Percentiles rank a stretch among this genome's conserved stretches.
Conservation (phyloP, 345 rosid species). For the Hypericum perforatum region DNA sequence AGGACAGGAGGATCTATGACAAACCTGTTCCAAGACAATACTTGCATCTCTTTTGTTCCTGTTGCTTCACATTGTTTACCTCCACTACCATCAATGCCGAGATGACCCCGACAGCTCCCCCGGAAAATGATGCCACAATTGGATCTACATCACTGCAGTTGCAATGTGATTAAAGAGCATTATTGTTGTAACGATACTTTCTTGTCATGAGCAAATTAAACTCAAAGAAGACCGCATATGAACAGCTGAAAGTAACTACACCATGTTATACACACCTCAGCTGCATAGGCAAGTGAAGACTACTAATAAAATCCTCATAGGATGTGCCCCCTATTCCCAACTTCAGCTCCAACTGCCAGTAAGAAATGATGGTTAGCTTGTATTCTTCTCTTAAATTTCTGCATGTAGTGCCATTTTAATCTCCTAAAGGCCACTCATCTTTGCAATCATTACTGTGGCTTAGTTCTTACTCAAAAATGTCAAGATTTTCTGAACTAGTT, state of each 20-base stretch:
- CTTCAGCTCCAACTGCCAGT: constrained; percentile 73
- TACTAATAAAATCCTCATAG: constrained; percentile 71
- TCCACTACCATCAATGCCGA: constrained; percentile 97
- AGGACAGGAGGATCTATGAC: not conserved
- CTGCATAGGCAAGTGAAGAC: constrained; percentile 78
- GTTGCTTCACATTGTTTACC: constrained; percentile 90
- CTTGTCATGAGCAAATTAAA: not conserved
- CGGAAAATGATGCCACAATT: constrained; percentile 94
- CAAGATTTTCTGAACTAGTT: too few species aligned
- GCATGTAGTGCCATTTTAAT: too few species aligned
- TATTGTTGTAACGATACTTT: not conserved
- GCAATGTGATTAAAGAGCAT: constrained; percentile 12
- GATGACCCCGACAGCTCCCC: constrained; percentile 96
- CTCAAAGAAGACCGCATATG: not conserved
- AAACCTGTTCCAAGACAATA: constrained; percentile 96
- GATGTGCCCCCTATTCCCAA: constrained; percentile 92
- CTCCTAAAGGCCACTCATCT: too few species aligned
- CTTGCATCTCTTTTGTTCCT: constrained; percentile 94
- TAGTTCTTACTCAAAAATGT: too few species aligned
- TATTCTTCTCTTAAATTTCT: too few species aligned
- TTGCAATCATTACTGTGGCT: too few species aligned
- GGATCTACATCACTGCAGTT: constrained; percentile 82
- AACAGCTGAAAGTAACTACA: not conserved
- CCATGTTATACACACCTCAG: constrained; percentile 40
- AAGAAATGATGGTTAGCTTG: too few species aligned